phyloP scores from a whole-genome alignment of 805 yeast species.

The Suhomyces canberraensis region DNA sequence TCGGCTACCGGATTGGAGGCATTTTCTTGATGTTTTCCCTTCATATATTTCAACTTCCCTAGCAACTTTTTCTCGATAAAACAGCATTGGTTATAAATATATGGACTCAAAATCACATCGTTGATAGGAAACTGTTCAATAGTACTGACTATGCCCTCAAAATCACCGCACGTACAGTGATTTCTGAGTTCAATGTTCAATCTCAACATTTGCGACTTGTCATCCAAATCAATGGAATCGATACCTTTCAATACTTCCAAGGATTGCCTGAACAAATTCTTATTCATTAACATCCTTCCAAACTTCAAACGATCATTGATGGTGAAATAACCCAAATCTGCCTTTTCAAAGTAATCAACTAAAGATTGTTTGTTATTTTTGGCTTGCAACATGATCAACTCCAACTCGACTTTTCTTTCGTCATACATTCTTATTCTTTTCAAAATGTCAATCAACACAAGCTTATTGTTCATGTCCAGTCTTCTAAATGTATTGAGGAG shows the following conservation, averaged over 20 bases:
- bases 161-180: constrained; percentile 17
- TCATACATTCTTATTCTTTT: constrained; percentile 13
- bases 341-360: constrained; percentile 11
- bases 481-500: constrained; percentile 30
- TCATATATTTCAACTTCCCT: constrained; percentile 11
- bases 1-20: not conserved
- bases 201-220: constrained; percentile 22
- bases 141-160: constrained; percentile 12
- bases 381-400: constrained; percentile 19
- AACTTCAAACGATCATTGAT: constrained; percentile 27
- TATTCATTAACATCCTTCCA: constrained; percentile 29
- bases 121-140: constrained; percentile 32
- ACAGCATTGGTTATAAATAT: constrained; percentile 30
- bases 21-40: constrained; percentile 1
- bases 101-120: constrained; percentile 29
- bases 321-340: constrained; percentile 14
- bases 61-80: constrained; percentile 26
- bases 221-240: constrained; percentile 22
- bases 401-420: constrained; percentile 9
- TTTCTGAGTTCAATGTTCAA: constrained; percentile 26
- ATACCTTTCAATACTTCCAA: constrained; percentile 20
- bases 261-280: constrained; percentile 22
- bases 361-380: constrained; percentile 16
- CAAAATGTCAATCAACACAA: constrained; percentile 22
- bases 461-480: constrained; percentile 21